Evolutionary conservation across 2,329 filamentous ascomycete genomes (phyloP).

Genomic region (Venturia nashicola): DNA sequence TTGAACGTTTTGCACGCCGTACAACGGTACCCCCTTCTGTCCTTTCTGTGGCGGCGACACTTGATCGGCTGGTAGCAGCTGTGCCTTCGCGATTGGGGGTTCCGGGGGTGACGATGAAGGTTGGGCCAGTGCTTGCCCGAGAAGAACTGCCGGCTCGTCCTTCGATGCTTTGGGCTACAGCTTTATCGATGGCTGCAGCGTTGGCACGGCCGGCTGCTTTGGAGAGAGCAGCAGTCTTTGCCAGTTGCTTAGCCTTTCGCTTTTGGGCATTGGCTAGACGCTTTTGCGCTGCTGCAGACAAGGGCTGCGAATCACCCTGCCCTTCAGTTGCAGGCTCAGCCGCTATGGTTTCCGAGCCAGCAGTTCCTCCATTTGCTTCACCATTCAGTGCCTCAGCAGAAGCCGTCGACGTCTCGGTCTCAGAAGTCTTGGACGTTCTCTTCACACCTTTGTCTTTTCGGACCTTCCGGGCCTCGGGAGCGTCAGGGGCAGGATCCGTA

Average conservation of each 20-base stretch:
- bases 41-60: background rate
- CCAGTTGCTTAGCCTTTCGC: constrained; percentile 6
- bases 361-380: constrained; percentile 4
- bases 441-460: constrained; percentile 17
- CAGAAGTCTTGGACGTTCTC: background rate
- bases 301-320: background rate
- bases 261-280: constrained; percentile 6
- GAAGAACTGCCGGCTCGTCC: constrained; percentile 6
- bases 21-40: background rate
- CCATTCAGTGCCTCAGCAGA: background rate
- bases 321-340: background rate
- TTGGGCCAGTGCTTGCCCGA: background rate
- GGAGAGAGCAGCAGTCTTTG: background rate
- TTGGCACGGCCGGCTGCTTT: background rate
- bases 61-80: background rate
- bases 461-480: constrained; percentile 18
- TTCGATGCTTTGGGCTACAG: constrained; percentile 2
- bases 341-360: background rate
- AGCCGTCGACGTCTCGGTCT: background rate
- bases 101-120: background rate
- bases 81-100: background rate
- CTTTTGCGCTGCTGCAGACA: background rate
- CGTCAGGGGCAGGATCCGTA: background rate
- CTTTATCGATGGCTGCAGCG: constrained; percentile 1
- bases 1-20: constrained; percentile 11